Base-by-base conservation (phyloP, 495 filamentous ascomycete species). In the Thozetella sp. region DNA sequence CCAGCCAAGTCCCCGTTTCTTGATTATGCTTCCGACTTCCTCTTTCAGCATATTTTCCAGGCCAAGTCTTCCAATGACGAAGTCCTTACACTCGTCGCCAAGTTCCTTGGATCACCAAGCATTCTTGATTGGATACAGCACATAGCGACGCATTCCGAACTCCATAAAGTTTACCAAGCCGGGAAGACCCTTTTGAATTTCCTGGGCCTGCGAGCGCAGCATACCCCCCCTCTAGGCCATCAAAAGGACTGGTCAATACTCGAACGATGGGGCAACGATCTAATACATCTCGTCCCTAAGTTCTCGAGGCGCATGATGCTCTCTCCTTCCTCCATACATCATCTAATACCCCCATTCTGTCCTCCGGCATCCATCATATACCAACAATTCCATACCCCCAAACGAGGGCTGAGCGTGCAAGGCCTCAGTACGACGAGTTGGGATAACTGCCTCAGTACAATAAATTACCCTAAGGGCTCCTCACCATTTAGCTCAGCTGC, bases 291-390 rank as follows among this genome's bases (percentile, higher is more conserved):
- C 37, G 54, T 64, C 1, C 45, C 45, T 22, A 53, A 58, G 11
- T 64, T 64, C 20, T 51, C 48, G 15, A 51, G 43, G 15, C 22
- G 53, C 25, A 46, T 64, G 1, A 57, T 51, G 22, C 53, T 51
- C 25, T 66, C 37, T 12, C 71, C 71, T 15, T 54, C 65, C 3
- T 66, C 63, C 1, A 73, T 73, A n/a, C 61, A 62, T 22, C 54
- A 61, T n/a, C 63, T 57, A 0, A 67, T 73, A 17, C 67, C 69
- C 11, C 59, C 65, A 6, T 68, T 73, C 43, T 72, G 71, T 48
- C 69, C 71, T 12, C 26, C 59, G 1, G 65, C 68, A 12, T 66
- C 62, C 13, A 61, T 61, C 0, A 51, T 61, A 13, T 57, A 58
- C 22, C 65, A 63, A 23, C 56, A 63, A 23, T 70, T 68, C 27